These are phyloP conservation scores for Cladophialophora psammophila DNA, from an alignment of 2,329 filamentous ascomycete genomes.

Conservation along the genomic window DNA sequence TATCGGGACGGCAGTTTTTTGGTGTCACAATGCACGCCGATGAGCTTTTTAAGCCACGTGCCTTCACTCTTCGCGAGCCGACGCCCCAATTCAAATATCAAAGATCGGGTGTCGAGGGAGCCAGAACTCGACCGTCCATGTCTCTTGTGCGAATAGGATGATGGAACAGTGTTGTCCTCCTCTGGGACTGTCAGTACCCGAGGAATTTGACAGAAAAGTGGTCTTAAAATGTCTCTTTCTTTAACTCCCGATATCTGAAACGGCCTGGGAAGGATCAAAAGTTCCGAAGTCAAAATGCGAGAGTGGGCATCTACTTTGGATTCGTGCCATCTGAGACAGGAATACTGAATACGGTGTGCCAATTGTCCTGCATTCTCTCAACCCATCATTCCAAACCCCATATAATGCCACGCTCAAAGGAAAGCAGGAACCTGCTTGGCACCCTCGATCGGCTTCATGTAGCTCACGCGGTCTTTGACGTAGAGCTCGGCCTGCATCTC, in stretches of 20 bases:
- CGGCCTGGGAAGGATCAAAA: not conserved
- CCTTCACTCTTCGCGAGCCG: not conserved
- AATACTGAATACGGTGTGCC: too few species aligned
- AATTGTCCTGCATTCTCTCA: too few species aligned
- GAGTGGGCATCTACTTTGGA: not conserved
- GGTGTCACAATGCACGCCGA: not conserved
- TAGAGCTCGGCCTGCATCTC: conserved; percentile 62
- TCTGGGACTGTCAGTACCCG: not conserved
- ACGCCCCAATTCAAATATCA: too few species aligned
- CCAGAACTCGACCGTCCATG: not conserved
- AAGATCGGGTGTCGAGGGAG: not conserved
- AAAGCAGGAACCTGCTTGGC: conserved; percentile 56
- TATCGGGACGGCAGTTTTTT: not conserved
- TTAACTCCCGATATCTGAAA: not conserved
- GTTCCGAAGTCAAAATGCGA: not conserved
- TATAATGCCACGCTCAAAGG: conserved; percentile 7
- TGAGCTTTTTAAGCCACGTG: not conserved
- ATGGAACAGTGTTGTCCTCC: not conserved
- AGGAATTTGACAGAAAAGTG: not conserved
- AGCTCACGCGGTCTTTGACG: conserved; percentile 57
- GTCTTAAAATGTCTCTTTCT: not conserved
- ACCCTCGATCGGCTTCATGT: conserved; percentile 52
- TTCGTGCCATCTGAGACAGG: not conserved
- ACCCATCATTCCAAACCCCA: too few species aligned
- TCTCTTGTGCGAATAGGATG: not conserved